Percentiles rank a stretch among this genome's conserved stretches.
Evolutionary conservation across 176 grass and related monocot species (phyloP).

Genomic region (Ensete ventricosum): DNA sequence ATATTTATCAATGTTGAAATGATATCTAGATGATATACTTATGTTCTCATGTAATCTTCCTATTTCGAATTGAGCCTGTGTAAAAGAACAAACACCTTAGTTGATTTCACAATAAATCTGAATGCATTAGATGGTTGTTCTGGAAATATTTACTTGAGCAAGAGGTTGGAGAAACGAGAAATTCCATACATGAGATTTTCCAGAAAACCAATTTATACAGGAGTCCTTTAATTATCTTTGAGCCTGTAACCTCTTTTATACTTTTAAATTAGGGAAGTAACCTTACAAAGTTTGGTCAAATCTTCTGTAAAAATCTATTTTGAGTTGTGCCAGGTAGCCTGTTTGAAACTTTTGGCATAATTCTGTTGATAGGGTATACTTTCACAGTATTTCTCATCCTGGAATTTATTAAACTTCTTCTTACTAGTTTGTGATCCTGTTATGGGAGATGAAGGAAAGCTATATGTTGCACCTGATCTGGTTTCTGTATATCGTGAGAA

Average conservation of each 20-base stretch:
- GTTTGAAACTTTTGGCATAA: neutral
- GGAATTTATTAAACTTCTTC: slow-evolving; percentile 12
- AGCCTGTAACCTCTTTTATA: no score
- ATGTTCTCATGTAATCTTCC: no score
- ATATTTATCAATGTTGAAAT: no score
- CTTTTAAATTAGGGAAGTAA: no score
- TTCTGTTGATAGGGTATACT: neutral
- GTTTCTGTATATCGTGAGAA: slow-evolving; percentile 82
- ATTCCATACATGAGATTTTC: neutral
- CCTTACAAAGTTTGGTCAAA: neutral
- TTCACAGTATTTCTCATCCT: neutral
- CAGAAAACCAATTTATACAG: neutral
- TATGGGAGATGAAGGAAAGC: slow-evolving; percentile 90
- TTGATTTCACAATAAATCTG: neutral
- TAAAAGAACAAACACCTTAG: neutral
- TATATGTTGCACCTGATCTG: slow-evolving; percentile 79
- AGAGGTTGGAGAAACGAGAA: neutral
- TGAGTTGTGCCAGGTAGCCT: neutral
- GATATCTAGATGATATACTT: no score
- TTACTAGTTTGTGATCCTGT: slow-evolving; percentile 88
- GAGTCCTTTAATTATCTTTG: neutral
- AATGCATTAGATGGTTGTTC: neutral
- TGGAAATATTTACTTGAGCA: neutral
- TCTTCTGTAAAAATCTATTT: neutral
- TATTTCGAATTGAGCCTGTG: no score